Conservation (phyloP, 208 protist genomes). For the Zelonia costaricensis region DNA sequence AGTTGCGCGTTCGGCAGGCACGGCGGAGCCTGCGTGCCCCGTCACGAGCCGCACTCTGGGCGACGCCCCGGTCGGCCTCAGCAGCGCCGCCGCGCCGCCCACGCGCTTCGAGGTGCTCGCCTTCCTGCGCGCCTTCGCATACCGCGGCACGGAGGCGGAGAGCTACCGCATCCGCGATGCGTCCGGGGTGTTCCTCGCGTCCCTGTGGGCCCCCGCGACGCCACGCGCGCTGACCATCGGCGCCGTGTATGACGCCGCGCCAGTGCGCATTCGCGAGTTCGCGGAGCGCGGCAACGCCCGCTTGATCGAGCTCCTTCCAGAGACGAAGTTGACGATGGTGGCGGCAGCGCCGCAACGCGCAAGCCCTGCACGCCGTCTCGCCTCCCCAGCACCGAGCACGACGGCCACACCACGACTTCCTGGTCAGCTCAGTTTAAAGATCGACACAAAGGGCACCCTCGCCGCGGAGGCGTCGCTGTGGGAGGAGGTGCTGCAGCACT, state of each 20-base stretch:
- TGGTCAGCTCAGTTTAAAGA: slow-evolving; percentile 63
- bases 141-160: slow-evolving; percentile 59
- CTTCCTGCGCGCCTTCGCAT: slow-evolving; percentile 67
- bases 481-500: slow-evolving; percentile 86
- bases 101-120: slow-evolving; percentile 56
- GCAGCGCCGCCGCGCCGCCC: slow-evolving; percentile 16
- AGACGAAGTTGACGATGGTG: slow-evolving; percentile 6
- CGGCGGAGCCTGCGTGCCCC: background rate
- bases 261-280: slow-evolving; percentile 62
- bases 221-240: slow-evolving; percentile 37
- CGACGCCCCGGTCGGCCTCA: slow-evolving; percentile 29
- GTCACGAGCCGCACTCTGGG: slow-evolving; percentile 24
- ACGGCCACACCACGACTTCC: slow-evolving; percentile 13
- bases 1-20: background rate
- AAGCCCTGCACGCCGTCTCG: background rate
- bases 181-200: slow-evolving; percentile 69
- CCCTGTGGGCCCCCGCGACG: slow-evolving; percentile 46
- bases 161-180: slow-evolving; percentile 83
- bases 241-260: slow-evolving; percentile 50
- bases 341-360: background rate
- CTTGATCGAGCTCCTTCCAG: slow-evolving; percentile 55
- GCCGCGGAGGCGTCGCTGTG: slow-evolving; percentile 79
- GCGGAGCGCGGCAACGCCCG: slow-evolving; percentile 54
- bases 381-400: background rate
- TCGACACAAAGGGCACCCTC: slow-evolving; percentile 89